A percentile compares a stretch with the other conserved stretches of the same genome.
phyloP scores from a whole-genome alignment of 108 stramenopile species.

The Aureococcus anophagefferens region DNA sequence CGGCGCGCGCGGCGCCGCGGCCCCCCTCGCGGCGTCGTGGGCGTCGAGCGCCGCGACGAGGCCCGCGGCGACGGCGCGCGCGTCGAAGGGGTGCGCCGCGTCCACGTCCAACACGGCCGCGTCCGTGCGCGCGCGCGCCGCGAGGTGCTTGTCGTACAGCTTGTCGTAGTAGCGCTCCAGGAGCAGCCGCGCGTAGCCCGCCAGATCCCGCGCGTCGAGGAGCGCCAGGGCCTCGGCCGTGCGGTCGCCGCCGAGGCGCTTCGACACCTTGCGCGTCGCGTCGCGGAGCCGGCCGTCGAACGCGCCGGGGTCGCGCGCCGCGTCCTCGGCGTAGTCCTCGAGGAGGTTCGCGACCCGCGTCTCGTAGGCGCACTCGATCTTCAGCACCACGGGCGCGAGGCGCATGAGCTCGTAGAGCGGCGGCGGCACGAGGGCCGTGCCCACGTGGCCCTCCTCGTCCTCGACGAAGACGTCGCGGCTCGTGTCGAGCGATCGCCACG shows the following conservation, averaged over 20 bases:
- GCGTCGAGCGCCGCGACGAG: neutral
- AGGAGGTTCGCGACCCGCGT: conserved; percentile 2
- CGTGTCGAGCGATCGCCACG: conserved; percentile 7
- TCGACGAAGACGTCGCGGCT: conserved; percentile 8
- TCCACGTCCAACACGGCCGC: neutral
- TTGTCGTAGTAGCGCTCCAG: conserved; percentile 5
- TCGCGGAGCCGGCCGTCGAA: neutral
- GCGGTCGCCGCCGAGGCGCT: neutral
- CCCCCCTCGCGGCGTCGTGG: neutral
- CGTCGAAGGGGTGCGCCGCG: conserved; percentile 1
- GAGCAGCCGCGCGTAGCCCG: neutral
- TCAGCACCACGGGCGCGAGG: neutral
- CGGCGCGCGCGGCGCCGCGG: neutral
- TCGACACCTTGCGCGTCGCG: neutral
- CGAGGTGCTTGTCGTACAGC: conserved; percentile 2
- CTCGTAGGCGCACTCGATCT: neutral
- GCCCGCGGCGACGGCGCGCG: neutral
- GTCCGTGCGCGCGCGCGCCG: neutral
- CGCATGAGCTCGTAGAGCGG: conserved; percentile 9
- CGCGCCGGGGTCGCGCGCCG: neutral
- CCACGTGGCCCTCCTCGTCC: conserved; percentile 9
- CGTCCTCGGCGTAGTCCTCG: conserved; percentile 6
- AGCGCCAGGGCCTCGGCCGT: neutral
- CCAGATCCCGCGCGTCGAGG: neutral
- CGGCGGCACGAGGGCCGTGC: conserved; percentile 2